Conservation (phyloP, 768 basidiomycete species). For the Trametes cubensis region DNA sequence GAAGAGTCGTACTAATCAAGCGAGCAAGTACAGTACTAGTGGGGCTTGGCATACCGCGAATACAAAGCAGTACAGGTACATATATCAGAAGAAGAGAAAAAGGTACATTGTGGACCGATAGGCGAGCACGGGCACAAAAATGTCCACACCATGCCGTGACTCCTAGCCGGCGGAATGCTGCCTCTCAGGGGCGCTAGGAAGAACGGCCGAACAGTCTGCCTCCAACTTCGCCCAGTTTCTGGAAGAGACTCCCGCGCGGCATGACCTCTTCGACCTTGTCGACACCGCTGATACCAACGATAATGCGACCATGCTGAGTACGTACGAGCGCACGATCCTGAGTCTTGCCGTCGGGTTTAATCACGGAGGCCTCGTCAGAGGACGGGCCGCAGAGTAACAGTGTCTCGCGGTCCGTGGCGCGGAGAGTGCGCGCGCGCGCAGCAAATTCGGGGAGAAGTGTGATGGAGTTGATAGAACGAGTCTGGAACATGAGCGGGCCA, state of each 20-base stretch:
- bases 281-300: conserved; percentile 25
- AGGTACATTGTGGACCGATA: too few species aligned
- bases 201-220: too few species aligned
- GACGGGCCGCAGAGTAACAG: conserved; percentile 18
- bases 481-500: conserved; percentile 23
- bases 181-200: too few species aligned
- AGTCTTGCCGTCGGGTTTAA: neutral
- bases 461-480: conserved; percentile 7
- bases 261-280: conserved; percentile 18
- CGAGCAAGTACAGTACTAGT: too few species aligned
- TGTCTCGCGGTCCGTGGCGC: conserved; percentile 24
- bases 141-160: too few species aligned
- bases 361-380: conserved; percentile 1
- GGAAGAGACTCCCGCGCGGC: neutral
- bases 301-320: conserved; percentile 24
- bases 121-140: too few species aligned
- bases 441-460: conserved; percentile 26
- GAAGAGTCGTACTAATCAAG: too few species aligned
- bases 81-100: too few species aligned
- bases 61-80: too few species aligned
- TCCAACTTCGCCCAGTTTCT: too few species aligned
- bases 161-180: too few species aligned
- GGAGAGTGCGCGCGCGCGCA: conserved; percentile 23
- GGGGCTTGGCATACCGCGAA: too few species aligned
- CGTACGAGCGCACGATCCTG: conserved; percentile 21